These are phyloP conservation scores for Cinnamomum chago DNA, from an alignment of 164 flowering plant genomes.

Conservation along the genomic window DNA sequence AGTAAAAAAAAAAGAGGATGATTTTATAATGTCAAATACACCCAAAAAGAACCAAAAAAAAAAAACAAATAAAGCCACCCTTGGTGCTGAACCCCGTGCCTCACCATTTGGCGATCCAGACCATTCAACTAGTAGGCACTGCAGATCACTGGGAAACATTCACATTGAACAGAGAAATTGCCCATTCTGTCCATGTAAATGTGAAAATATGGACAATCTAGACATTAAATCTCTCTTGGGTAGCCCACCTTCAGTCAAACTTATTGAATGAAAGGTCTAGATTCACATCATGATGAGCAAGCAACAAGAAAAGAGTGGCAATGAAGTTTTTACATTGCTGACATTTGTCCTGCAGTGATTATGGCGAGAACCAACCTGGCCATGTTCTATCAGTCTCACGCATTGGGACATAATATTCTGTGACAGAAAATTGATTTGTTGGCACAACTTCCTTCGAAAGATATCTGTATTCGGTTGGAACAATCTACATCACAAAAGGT, in stretches of 20 bases:
- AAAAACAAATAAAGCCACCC: background rate
- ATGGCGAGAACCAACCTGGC: conserved; percentile 72
- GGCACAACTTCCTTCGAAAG: conserved; percentile 84
- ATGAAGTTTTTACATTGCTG: background rate
- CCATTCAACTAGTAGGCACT: background rate
- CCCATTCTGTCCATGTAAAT: too few species aligned
- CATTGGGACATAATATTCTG: conserved; percentile 85
- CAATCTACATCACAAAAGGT: conserved; percentile 47
- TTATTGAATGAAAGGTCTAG: background rate
- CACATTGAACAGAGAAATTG: too few species aligned
- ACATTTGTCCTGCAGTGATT: background rate
- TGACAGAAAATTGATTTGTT: conserved; percentile 95
- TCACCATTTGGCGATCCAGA: background rate
- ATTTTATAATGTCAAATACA: background rate
- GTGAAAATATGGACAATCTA: background rate
- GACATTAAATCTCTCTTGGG: background rate
- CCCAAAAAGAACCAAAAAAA: background rate
- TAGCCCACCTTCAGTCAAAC: background rate
- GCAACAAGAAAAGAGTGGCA: too few species aligned
- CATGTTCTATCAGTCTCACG: conserved; percentile 63
- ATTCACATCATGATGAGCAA: background rate
- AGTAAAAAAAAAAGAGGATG: background rate
- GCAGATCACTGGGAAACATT: too few species aligned
- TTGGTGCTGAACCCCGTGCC: background rate
- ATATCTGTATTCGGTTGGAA: conserved; percentile 91